A percentile compares a stretch with the other conserved stretches of the same genome.
These are phyloP conservation scores for Zygosaccharomyces bisporus DNA, from an alignment of 805 yeast genomes.

Conservation along the genomic window DNA sequence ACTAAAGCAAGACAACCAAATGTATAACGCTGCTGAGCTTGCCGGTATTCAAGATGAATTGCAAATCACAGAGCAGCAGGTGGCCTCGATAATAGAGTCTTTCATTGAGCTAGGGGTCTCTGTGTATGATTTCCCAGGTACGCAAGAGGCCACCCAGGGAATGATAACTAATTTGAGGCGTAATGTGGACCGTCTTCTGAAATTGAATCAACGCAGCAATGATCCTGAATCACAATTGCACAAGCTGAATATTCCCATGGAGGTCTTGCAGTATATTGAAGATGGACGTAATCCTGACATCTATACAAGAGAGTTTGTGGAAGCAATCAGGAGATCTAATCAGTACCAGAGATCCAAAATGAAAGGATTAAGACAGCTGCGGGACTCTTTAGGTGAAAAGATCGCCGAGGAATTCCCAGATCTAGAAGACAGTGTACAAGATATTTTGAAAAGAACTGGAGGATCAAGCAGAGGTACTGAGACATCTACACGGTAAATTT, in stretches of 20 bases:
- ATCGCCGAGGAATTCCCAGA: conserved; percentile 79
- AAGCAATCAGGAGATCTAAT: conserved; percentile 84
- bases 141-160: conserved; percentile 68
- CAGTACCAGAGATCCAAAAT: conserved; percentile 85
- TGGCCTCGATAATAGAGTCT: conserved; percentile 63
- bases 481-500: background rate
- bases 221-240: conserved; percentile 35
- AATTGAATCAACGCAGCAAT: conserved; percentile 33
- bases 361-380: conserved; percentile 58
- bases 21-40: conserved; percentile 10
- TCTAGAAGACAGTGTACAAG: conserved; percentile 52
- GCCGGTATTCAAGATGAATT: conserved; percentile 31
- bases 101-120: conserved; percentile 86
- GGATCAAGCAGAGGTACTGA: conserved; percentile 3
- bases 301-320: conserved; percentile 94
- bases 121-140: conserved; percentile 91
- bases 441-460: conserved; percentile 45
- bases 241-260: conserved; percentile 61
- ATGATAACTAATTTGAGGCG: conserved; percentile 40
- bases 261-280: conserved; percentile 87
- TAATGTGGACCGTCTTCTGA: conserved; percentile 40
- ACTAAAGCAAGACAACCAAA: conserved; percentile 3
- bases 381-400: conserved; percentile 64
- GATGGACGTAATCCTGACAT: conserved; percentile 97
- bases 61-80: conserved; percentile 31